Evolutionary conservation across 805 yeast genomes (phyloP), one percentile per base, ranked within the genome.

Genomic region (Candida boidinii): DNA sequence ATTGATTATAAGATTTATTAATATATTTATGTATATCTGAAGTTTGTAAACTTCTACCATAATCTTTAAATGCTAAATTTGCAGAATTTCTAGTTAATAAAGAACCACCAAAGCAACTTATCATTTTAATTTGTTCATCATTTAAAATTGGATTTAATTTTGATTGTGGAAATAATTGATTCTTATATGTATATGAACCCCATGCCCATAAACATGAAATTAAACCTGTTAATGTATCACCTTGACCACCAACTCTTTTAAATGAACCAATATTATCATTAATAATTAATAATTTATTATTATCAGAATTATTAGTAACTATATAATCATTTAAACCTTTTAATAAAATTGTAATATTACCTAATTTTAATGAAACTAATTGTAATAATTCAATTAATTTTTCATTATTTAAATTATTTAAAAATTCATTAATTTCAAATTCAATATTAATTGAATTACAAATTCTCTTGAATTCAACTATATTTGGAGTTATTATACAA

Each of bases 201-300:
- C 95, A 90, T 5, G 85, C 83, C 22, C 83, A 48, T 46, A 90
- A 64, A 0, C 95, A 79, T 1, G 88, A 87, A n/a, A 87, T 58
- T 17, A 84, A 63, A 0, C 98, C 98, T 1, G 90, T 73, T 25
- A 92, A 54, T 1, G 96, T 82, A 47, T 92, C 98, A 17, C 98
- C 98, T 58, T 92, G 97, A 0, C 98, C 98, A 10, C 96, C 96
- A 7, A 84, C 94, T 34, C 98, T 66, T 48, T 84, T 80, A 31
- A 60, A 56, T 6, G 92, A 79, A 1, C 97, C 96, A 12, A 53
- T 46, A 21, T 62, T 48, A 23, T 64, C 65, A 39, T 67, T 70
- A 3, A 58, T 45, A 6, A 83, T 40, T 5, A 59, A 46, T 4
- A 54, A 48, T 4, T 57, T 62, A 2, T 71, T 73, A 31, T 66